phyloP scores from a whole-genome alignment of 2,329 filamentous ascomycete genomes.

The Ploettnerulaceae sp. region DNA sequence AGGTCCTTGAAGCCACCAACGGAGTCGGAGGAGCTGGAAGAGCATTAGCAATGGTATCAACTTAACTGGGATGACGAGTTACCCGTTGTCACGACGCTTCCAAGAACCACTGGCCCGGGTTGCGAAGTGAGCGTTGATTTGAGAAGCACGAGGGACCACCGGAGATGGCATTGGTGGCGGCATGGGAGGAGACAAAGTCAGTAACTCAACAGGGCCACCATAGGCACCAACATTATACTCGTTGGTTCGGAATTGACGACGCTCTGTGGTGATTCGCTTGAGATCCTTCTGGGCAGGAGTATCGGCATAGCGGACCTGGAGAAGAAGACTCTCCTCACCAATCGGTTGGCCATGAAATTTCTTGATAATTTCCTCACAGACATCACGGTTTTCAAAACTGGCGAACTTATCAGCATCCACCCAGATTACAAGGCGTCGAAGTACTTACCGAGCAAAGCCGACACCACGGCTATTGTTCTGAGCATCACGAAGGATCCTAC shows the following conservation, averaged over 20 bases:
- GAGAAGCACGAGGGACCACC: conserved; percentile 30
- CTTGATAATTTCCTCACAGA: conserved; percentile 84
- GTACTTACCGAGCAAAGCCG: conserved; percentile 83
- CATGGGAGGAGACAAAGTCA: conserved; percentile 50
- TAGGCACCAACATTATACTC: conserved; percentile 82
- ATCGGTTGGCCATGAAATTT: conserved; percentile 77
- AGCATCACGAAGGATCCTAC: conserved; percentile 88
- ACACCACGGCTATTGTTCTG: conserved; percentile 94
- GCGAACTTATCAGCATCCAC: conserved; percentile 17
- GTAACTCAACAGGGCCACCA: conserved; percentile 44
- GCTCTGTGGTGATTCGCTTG: conserved; percentile 92
- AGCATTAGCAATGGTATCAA: conserved; percentile 1
- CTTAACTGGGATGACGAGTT: conserved; percentile 2
- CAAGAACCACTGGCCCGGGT: conserved; percentile 31
- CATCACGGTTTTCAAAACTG: conserved; percentile 83
- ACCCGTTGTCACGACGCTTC: conserved; percentile 32
- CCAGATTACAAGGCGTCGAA: neutral
- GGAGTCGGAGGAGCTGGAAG: conserved; percentile 20
- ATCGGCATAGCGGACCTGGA: conserved; percentile 95
- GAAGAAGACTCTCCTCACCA: conserved; percentile 73
- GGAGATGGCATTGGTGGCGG: conserved; percentile 22
- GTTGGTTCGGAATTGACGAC: conserved; percentile 90
- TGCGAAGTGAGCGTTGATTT: conserved; percentile 32
- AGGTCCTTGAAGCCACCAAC: conserved; percentile 32
- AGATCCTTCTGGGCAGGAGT: conserved; percentile 94